A percentile compares a stretch with the other conserved stretches of the same genome.
These are phyloP conservation scores for Fusarium irregulare DNA, from an alignment of 2,329 filamentous ascomycete species.

Conservation along the genomic window DNA sequence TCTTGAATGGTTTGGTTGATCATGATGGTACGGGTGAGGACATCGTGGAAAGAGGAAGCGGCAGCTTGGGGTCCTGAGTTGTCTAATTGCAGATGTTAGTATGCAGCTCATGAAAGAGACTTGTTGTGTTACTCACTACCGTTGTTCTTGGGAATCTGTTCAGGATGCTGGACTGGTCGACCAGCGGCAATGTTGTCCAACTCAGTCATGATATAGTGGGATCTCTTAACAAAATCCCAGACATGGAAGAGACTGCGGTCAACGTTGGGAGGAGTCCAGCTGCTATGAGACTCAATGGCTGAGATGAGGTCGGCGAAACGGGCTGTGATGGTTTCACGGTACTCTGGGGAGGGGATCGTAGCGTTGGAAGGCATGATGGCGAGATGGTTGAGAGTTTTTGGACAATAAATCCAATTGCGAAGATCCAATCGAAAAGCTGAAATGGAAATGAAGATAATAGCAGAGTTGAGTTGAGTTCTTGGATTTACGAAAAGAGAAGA, in stretches of 20 bases:
- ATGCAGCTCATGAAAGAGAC: neutral
- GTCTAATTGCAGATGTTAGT: slow-evolving; percentile 20
- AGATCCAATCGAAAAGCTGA: neutral
- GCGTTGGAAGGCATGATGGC: slow-evolving; percentile 31
- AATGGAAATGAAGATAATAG: neutral
- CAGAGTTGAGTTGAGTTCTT: neutral
- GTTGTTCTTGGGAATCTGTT: slow-evolving; percentile 50
- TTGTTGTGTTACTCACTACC: slow-evolving; percentile 39
- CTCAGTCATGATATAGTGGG: slow-evolving; percentile 56
- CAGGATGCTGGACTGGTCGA: slow-evolving; percentile 48
- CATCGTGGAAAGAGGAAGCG: slow-evolving; percentile 47
- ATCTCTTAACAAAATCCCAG: slow-evolving; percentile 57
- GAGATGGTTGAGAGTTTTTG: neutral
- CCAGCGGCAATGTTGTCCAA: slow-evolving; percentile 54
- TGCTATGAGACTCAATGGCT: slow-evolving; percentile 47
- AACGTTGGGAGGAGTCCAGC: slow-evolving; percentile 44
- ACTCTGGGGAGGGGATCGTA: slow-evolving; percentile 37
- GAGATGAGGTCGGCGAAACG: slow-evolving; percentile 45
- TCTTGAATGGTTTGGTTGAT: slow-evolving; percentile 50
- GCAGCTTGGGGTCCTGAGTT: slow-evolving; percentile 39
- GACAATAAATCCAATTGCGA: neutral
- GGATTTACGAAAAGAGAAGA: neutral
- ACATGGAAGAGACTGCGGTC: slow-evolving; percentile 52
- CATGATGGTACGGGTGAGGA: slow-evolving; percentile 47
- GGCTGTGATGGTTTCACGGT: slow-evolving; percentile 43